Conservation (phyloP, 1,139 yeast genomes). For the Suhomyces kunorum region DNA sequence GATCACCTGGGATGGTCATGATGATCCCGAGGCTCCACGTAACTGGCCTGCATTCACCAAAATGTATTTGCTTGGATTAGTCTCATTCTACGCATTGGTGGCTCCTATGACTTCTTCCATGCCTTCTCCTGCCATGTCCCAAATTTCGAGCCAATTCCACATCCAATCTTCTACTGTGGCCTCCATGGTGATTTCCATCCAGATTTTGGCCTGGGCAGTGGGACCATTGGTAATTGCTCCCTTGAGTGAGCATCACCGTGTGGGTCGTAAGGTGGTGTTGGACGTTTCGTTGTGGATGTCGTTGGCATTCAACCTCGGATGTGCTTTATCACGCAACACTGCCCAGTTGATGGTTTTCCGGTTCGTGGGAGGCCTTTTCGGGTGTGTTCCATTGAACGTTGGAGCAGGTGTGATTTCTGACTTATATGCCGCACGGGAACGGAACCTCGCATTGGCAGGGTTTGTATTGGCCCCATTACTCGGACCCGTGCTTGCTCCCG, state of each 20-base stretch:
- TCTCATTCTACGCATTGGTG: slow-evolving; percentile 44
- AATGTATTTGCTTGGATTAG: slow-evolving; percentile 33
- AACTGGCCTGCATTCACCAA: slow-evolving; percentile 39
- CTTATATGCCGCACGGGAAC: slow-evolving; percentile 38
- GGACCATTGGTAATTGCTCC: slow-evolving; percentile 50
- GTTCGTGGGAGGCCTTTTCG: slow-evolving; percentile 41
- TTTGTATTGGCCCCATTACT: slow-evolving; percentile 46
- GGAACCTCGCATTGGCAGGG: slow-evolving; percentile 45
- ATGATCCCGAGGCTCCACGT: slow-evolving; percentile 44
- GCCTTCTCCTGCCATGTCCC: slow-evolving; percentile 45
- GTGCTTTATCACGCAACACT: slow-evolving; percentile 43
- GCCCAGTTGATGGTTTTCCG: slow-evolving; percentile 43
- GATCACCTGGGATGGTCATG: slow-evolving; percentile 41
- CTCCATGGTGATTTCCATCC: slow-evolving; percentile 47
- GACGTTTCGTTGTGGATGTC: slow-evolving; percentile 37
- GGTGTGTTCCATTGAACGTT: slow-evolving; percentile 46
- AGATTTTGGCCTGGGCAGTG: slow-evolving; percentile 49
- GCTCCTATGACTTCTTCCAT: slow-evolving; percentile 51
- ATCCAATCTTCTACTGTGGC: slow-evolving; percentile 32
- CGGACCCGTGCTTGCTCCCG: slow-evolving; percentile 66
- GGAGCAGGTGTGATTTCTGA: slow-evolving; percentile 43
- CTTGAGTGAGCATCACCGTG: slow-evolving; percentile 43
- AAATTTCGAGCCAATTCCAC: slow-evolving; percentile 36
- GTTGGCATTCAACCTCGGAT: slow-evolving; percentile 40
- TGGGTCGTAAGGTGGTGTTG: slow-evolving; percentile 44